These are phyloP conservation scores for Gnomoniopsis sp. DNA, from an alignment of 2,329 filamentous ascomycete species.

Conservation along the genomic window DNA sequence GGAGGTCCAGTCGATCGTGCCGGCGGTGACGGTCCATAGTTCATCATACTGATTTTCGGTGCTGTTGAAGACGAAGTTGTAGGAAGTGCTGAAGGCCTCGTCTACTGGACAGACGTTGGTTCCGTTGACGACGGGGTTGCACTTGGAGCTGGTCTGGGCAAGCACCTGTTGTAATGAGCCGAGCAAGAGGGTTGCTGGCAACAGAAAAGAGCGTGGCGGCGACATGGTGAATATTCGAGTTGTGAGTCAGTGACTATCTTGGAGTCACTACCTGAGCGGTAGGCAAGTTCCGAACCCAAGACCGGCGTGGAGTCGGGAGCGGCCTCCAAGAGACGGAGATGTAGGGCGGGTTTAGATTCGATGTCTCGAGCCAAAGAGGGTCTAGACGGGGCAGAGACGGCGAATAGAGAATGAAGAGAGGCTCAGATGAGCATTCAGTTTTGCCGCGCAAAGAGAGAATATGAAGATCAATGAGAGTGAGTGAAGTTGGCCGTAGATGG, in stretches of 20 bases:
- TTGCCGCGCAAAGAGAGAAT: background rate
- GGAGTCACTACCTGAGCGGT: no score
- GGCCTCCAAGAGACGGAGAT: no score
- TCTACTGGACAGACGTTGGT: slow-evolving; percentile 64
- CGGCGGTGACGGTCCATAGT: slow-evolving; percentile 68
- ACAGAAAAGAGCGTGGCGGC: slow-evolving; percentile 24
- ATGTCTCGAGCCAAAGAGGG: no score
- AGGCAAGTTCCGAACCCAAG: no score
- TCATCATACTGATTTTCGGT: slow-evolving; percentile 47
- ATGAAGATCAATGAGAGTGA: background rate
- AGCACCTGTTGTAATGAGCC: slow-evolving; percentile 42
- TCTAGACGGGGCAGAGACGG: background rate
- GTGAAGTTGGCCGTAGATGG: background rate
- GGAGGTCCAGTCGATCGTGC: slow-evolving; percentile 58
- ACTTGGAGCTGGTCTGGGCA: slow-evolving; percentile 74
- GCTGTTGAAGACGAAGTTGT: slow-evolving; percentile 62
- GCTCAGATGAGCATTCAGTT: background rate
- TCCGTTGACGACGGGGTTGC: slow-evolving; percentile 65
- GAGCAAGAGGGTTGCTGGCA: slow-evolving; percentile 37
- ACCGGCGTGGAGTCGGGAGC: no score
- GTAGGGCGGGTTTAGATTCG: no score
- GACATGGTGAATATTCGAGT: slow-evolving; percentile 19
- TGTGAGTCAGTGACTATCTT: background rate
- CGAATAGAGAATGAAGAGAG: background rate
- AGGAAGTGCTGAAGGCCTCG: slow-evolving; percentile 63